These are phyloP conservation scores for Fusarium stilboides DNA, from an alignment of 2,329 filamentous ascomycete genomes.

Conservation along the genomic window DNA sequence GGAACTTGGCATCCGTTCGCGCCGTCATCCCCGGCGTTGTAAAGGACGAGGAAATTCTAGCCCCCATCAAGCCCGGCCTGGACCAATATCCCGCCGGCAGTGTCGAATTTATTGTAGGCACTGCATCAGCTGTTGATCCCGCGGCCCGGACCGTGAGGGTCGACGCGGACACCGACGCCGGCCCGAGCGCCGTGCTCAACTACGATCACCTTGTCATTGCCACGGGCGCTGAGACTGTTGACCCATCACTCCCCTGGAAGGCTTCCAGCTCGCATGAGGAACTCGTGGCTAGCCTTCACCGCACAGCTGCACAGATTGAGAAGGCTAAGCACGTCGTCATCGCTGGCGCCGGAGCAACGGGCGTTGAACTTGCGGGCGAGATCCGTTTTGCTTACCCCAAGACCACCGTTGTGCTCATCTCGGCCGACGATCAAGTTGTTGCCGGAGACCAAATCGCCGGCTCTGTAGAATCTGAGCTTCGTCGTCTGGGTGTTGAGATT, in stretches of 20 bases:
- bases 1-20: slow-evolving; percentile 71
- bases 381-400: slow-evolving; percentile 66
- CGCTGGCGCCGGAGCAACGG: slow-evolving; percentile 70
- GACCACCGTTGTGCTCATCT: slow-evolving; percentile 66
- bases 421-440: slow-evolving; percentile 59
- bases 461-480: slow-evolving; percentile 64
- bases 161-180: slow-evolving; percentile 33
- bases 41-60: slow-evolving; percentile 65
- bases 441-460: slow-evolving; percentile 61
- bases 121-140: slow-evolving; percentile 60
- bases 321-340: slow-evolving; percentile 68
- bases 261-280: slow-evolving; percentile 63
- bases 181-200: slow-evolving; percentile 34
- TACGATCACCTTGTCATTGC: slow-evolving; percentile 73
- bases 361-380: slow-evolving; percentile 70
- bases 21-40: slow-evolving; percentile 67
- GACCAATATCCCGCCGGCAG: slow-evolving; percentile 64
- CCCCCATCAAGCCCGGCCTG: slow-evolving; percentile 65
- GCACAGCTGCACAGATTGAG: slow-evolving; percentile 59
- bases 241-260: slow-evolving; percentile 67
- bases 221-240: slow-evolving; percentile 65
- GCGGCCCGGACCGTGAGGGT: slow-evolving; percentile 61
- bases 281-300: slow-evolving; percentile 58
- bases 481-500: slow-evolving; percentile 67
- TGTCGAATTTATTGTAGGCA: slow-evolving; percentile 68